Base-by-base conservation (phyloP, 192 early-diverging fungal species). In the Haplosporangium gracile region DNA sequence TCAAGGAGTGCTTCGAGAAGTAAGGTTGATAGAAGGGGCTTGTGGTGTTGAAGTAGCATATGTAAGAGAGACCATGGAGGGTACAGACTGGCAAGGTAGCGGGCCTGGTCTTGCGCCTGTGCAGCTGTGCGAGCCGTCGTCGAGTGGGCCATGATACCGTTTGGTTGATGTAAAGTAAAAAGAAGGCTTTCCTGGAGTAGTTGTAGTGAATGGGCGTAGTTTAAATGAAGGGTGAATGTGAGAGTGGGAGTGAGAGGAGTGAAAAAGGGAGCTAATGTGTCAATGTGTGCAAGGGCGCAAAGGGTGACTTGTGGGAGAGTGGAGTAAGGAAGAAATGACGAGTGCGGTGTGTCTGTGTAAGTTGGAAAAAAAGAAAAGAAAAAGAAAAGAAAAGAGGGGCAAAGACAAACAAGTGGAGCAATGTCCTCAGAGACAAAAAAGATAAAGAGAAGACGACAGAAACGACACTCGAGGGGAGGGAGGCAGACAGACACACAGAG, bases 1-100 rank as follows among this genome's bases (percentile, higher is more conserved):
- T 70, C 40, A 10, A 86, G 77, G n/a, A 86, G 75, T 26, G 81
- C 79, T 39, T 86, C 84, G 29, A 86, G 78, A 34, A 86, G 32
- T 15, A 49, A 5, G 43, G 77, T 77, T 2, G 79, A 77, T 26
- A 81, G 32, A 24, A 77, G 70, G 34, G 53, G 2, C 1, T 43
- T 29, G 24, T 86, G 84, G 72, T 78, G 68, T 29, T 86, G 80
- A 24, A 86, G 79, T 2, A 86, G 71, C 79, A 86, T 78, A 34
- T 86, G 84, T 6, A 86, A 43, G 8, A 81, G 42, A 24, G 71
- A 72, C 84, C 84, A 86, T 13, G 84, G 79, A 43, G 84, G 43
- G 43, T 86, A 86, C 49, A 75, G 51, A 34, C 55, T 49, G 40
- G 24, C n/a, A 5, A 86, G 79, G 39, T 71, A 80, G 16, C 9